Base-by-base conservation (phyloP, 2,329 filamentous ascomycete species). In the Alternaria longipes region DNA sequence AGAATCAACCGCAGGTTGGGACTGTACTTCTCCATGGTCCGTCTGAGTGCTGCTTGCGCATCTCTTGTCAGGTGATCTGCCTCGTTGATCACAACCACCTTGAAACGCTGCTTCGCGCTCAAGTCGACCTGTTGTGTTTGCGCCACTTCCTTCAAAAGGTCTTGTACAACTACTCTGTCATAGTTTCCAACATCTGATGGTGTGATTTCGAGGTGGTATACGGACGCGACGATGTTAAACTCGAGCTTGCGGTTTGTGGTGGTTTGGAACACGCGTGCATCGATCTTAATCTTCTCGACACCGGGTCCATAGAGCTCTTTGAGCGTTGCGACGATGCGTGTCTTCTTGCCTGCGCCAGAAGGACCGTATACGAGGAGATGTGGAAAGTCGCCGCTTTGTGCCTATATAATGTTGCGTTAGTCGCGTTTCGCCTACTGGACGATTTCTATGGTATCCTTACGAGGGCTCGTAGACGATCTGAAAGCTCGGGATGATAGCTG, bases 261-360 rank as follows among this genome's bases (percentile, higher is more conserved):
- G 1, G 95, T 98, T 81, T 97, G 94, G 83, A 99, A 99, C 60
- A 97, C 91, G 66, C 95, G 91, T 12, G 93, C 92, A 77, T 99
- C 95, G 81, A 99, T 98, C 83, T 98, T 98, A 85, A 99, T 99
- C 85, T 97, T 98, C 77, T 99, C 96, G n/a, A 97, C 95, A 44
- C 95, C 94, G 0, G 94, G 90, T 0, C 95, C 95, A 79, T 95
- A 99, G 8, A 99, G 86, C 76, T 97, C 94, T 79, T 97, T 97
- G 4, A 99, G 83, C 0, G 94, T 98, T 16, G 95, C 94, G 18
- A 97, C 93, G 68, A 98, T 96, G 44, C 95, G 90, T 1, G 95
- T 99, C 82, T 99, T 99, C 81, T 99, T 99, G 68, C 95, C 95
- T 5, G 95, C 95, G 34, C 95, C 95, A 0, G 94, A 97, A 1